Evolutionary conservation across 2,329 filamentous ascomycete genomes (phyloP).

Genomic region (Hypoxylon sp.): DNA sequence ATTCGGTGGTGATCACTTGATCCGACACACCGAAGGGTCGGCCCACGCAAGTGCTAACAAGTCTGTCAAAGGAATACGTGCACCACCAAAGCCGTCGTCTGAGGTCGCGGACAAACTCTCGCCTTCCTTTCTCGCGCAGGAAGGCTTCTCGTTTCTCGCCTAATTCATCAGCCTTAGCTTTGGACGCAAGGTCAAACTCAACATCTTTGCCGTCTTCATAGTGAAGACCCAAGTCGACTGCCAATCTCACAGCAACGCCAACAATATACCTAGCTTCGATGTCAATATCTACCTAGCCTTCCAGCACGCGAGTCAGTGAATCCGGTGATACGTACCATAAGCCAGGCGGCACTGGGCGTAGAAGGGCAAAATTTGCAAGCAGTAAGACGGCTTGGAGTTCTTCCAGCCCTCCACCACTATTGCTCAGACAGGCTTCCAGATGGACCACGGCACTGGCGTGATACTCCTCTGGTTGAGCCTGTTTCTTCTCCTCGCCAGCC

Average conservation of each 20-base stretch:
- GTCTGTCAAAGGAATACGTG: conserved; percentile 93
- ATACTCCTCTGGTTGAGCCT: conserved; percentile 91
- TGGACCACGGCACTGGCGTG: conserved; percentile 95
- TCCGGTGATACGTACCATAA: conserved; percentile 73
- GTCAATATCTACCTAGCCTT: conserved; percentile 27
- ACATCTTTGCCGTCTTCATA: conserved; percentile 85
- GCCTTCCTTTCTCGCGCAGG: conserved; percentile 71
- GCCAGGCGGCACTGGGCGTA: conserved; percentile 91
- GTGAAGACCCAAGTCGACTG: conserved; percentile 91
- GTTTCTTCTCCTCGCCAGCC: conserved; percentile 55
- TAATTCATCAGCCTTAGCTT: conserved; percentile 53
- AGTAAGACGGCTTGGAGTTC: conserved; percentile 94
- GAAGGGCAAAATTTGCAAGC: conserved; percentile 89
- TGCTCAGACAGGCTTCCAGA: conserved; percentile 86
- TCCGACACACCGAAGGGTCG: conserved; percentile 96
- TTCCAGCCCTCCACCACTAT: conserved; percentile 89
- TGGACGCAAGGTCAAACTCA: conserved; percentile 67
- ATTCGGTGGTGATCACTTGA: conserved; percentile 94
- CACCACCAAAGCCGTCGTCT: conserved; percentile 95
- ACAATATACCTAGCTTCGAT: conserved; percentile 79
- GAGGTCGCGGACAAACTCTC: conserved; percentile 88
- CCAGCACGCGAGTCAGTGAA: not conserved
- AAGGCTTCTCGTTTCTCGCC: conserved; percentile 54
- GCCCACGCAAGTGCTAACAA: conserved; percentile 94
- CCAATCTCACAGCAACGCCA: conserved; percentile 89